Evolutionary conservation across 441 rosid species (phyloP).

Genomic region (Adansonia madagascariensis): DNA sequence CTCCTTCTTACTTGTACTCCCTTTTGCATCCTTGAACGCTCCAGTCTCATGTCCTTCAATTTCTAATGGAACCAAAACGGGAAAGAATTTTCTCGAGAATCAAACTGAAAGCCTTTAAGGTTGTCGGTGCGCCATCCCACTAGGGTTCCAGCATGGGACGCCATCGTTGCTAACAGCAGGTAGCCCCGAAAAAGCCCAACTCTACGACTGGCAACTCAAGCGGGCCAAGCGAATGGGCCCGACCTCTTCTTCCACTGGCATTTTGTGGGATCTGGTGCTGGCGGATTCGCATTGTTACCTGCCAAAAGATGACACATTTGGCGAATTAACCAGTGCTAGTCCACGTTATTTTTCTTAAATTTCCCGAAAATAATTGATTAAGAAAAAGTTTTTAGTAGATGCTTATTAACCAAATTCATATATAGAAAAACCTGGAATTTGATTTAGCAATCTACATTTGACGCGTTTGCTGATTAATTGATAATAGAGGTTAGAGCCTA

Average conservation of each 20-base stretch:
- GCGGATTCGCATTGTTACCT: slow-evolving; percentile 80
- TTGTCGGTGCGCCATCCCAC: slow-evolving; percentile 86
- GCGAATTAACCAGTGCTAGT: too few relatives aligned
- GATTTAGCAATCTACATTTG: slow-evolving; percentile 65
- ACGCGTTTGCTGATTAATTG: slow-evolving; percentile 40
- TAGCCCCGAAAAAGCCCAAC: slow-evolving; percentile 95
- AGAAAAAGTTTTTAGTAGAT: too few relatives aligned
- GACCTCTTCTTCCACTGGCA: slow-evolving; percentile 61
- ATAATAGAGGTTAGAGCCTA: background rate
- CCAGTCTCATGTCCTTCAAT: background rate
- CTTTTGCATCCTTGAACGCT: background rate
- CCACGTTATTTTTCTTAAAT: too few relatives aligned
- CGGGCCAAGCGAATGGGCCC: slow-evolving; percentile 86
- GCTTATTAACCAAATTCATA: too few relatives aligned
- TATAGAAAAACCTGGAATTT: slow-evolving; percentile 39
- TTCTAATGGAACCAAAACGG: slow-evolving; percentile 33
- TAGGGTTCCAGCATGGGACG: slow-evolving; percentile 95
- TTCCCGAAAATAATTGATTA: too few relatives aligned
- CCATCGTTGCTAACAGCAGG: slow-evolving; percentile 86
- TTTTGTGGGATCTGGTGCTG: slow-evolving; percentile 85
- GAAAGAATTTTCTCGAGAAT: slow-evolving; percentile 31
- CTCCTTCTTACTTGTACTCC: too few relatives aligned
- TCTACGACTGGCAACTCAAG: slow-evolving; percentile 86
- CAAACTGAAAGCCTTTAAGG: slow-evolving; percentile 54
- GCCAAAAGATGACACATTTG: slow-evolving; percentile 44